These are phyloP conservation scores for Asterochloris sp. DNA, from an alignment of 139 green algal genomes.

Conservation along the genomic window DNA sequence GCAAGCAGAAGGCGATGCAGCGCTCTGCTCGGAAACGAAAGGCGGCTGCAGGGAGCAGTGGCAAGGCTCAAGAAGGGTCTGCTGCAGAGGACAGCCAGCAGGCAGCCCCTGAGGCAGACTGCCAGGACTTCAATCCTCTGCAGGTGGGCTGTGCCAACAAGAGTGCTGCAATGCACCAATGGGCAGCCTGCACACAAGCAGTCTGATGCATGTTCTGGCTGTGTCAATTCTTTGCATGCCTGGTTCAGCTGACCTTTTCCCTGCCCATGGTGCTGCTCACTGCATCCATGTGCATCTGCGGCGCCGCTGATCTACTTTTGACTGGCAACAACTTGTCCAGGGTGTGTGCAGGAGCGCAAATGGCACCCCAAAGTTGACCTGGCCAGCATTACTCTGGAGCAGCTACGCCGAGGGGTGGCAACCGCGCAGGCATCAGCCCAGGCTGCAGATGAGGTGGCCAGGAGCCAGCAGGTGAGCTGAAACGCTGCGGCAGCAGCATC, in stretches of 20 bases:
- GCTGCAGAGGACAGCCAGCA: too few species aligned
- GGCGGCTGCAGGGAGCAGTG: too few species aligned
- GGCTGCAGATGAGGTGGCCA: not conserved
- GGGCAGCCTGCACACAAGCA: not conserved
- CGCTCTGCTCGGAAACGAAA: too few species aligned
- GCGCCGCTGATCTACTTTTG: not conserved
- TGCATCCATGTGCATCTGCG: not conserved
- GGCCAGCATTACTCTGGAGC: constrained; percentile 4
- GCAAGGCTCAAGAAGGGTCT: too few species aligned
- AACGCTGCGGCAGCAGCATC: not conserved
- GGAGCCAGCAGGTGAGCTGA: not conserved
- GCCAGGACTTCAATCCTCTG: too few species aligned
- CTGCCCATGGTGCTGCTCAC: too few species aligned
- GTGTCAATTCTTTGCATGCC: not conserved
- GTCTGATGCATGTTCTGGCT: not conserved
- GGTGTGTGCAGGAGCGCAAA: not conserved
- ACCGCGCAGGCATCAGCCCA: not conserved
- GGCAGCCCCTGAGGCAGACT: too few species aligned
- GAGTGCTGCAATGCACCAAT: not conserved
- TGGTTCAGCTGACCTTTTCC: not conserved
- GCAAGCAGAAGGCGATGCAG: too few species aligned
- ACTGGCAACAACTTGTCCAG: not conserved
- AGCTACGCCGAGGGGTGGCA: constrained; percentile 16
- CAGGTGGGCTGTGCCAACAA: too few species aligned
- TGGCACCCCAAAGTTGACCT: not conserved